These are phyloP conservation scores for Neurospora sp. DNA, from an alignment of 495 filamentous ascomycete genomes.

Conservation along the genomic window DNA sequence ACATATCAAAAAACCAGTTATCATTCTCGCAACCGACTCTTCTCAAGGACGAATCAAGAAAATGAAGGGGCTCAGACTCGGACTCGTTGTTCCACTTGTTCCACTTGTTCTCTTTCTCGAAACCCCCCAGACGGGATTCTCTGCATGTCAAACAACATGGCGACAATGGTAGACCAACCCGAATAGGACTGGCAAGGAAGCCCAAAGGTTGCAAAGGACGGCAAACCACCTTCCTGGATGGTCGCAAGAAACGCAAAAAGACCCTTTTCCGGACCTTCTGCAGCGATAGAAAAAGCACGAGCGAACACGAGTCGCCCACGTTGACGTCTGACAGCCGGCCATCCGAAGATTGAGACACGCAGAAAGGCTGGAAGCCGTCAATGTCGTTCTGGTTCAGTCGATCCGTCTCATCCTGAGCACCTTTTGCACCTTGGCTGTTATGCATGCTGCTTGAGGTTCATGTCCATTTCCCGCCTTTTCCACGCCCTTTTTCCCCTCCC, in stretches of 20 bases:
- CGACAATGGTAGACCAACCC: background rate
- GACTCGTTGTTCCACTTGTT: background rate
- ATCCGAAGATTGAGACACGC: background rate
- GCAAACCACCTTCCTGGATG: conserved; percentile 1
- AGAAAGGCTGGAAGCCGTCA: background rate
- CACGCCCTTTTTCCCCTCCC: background rate
- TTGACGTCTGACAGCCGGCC: conserved; percentile 5
- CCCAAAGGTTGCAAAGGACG: background rate
- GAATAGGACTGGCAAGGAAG: background rate
- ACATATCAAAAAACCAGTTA: background rate
- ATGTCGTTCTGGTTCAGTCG: background rate
- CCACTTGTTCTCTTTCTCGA: background rate
- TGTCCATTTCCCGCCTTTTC: background rate
- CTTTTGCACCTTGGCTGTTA: background rate
- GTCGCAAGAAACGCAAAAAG: background rate
- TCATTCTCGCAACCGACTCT: conserved; percentile 1
- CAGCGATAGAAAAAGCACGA: background rate
- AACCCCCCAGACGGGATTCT: background rate
- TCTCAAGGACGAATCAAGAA: background rate
- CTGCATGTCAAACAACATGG: background rate
- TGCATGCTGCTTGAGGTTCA: background rate
- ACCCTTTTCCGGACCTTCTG: background rate
- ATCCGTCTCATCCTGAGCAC: background rate
- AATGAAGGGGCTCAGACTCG: conserved; percentile 3
- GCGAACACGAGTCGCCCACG: conserved; percentile 14